Conservation (phyloP, 805 yeast genomes). For the Kodamaea laetipori region DNA sequence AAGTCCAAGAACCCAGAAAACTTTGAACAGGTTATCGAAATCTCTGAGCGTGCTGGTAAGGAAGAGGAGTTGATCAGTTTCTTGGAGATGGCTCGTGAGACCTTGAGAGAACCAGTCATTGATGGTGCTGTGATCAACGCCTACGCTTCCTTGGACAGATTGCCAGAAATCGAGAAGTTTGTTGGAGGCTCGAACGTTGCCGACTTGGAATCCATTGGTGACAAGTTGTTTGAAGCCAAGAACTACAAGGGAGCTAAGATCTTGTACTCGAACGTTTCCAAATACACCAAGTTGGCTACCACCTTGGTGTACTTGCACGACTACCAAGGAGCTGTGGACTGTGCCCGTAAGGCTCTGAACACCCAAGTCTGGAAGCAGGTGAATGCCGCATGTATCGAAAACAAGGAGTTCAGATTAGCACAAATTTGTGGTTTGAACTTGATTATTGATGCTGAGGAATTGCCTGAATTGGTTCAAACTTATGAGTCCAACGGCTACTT, state of each 20-base stretch:
- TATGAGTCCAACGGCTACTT: conserved; percentile 92
- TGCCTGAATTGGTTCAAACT: conserved; percentile 81
- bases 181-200: conserved; percentile 90
- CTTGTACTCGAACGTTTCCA: conserved; percentile 81
- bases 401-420: conserved; percentile 92
- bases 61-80: conserved; percentile 89
- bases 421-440: conserved; percentile 98
- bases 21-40: conserved; percentile 88
- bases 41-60: conserved; percentile 92
- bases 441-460: conserved; percentile 96
- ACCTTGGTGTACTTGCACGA: conserved; percentile 90
- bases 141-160: conserved; percentile 75
- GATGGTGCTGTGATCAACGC: conserved; percentile 91
- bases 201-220: conserved; percentile 89
- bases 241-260: conserved; percentile 93
- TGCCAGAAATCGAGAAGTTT: conserved; percentile 80
- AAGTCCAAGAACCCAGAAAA: conserved; percentile 90
- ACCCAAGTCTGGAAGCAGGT: conserved; percentile 96
- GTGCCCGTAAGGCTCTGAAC: conserved; percentile 97
- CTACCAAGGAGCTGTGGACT: conserved; percentile 95
- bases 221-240: conserved; percentile 74
- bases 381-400: conserved; percentile 92
- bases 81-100: conserved; percentile 87
- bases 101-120: conserved; percentile 85
- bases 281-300: conserved; percentile 95